phyloP scores from a whole-genome alignment of 225 moss, liverwort and hornwort genomes.

The Thuidium tamariscinum region DNA sequence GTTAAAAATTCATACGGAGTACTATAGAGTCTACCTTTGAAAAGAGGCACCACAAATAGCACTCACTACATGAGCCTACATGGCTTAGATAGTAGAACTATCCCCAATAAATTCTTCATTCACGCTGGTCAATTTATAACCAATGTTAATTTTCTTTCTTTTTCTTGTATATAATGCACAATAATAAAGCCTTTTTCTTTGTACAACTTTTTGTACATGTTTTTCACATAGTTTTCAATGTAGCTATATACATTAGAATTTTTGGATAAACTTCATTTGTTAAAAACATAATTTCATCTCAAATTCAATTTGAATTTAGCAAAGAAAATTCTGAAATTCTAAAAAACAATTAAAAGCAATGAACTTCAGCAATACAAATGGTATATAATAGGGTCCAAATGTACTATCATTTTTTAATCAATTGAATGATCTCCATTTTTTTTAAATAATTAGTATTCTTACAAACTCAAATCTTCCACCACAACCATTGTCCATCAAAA shows the following conservation, averaged over 20 bases:
- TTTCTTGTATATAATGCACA: too few relatives aligned
- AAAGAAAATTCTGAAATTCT: background rate
- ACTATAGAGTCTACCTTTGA: too few relatives aligned
- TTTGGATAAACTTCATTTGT: background rate
- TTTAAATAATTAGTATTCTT: background rate
- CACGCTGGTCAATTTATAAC: too few relatives aligned
- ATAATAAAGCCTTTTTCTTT: background rate
- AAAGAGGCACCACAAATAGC: too few relatives aligned
- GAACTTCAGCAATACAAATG: background rate
- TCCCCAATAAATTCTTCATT: too few relatives aligned
- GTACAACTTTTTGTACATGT: accelerated
- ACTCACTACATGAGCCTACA: too few relatives aligned
- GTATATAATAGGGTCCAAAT: background rate
- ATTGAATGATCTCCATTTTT: background rate
- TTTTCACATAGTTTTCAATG: background rate
- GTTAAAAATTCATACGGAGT: too few relatives aligned
- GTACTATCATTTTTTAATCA: background rate
- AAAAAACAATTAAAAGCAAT: background rate
- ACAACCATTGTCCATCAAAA: background rate
- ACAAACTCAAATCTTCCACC: background rate
- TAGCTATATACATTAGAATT: background rate
- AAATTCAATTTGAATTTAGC: background rate
- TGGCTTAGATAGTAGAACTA: too few relatives aligned
- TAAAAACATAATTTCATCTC: background rate
- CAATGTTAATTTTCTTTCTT: too few relatives aligned